A percentile compares a stretch with the other conserved stretches of the same genome.
Conservation (phyloP, 257 asterid species). For the Craterostigma plantagineum region DNA sequence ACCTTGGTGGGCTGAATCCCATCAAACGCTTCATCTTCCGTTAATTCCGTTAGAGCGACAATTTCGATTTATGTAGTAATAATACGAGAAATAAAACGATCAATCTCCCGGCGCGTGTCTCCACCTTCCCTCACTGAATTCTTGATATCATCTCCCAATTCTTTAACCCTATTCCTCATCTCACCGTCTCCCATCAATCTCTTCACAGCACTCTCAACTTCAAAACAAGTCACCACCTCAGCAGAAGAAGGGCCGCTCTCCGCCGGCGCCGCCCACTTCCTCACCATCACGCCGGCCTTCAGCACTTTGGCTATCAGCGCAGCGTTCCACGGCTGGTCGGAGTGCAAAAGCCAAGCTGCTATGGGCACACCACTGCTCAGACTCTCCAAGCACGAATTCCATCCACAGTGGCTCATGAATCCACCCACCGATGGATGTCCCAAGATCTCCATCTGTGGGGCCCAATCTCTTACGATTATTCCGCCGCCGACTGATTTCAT, state of each 20-base stretch:
- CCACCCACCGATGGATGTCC: constrained; percentile 19
- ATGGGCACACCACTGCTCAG: constrained; percentile 25
- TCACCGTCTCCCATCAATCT: neutral
- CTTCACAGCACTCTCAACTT: neutral
- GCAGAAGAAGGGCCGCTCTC: neutral
- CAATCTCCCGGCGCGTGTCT: neutral
- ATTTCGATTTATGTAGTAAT: too few relatives aligned
- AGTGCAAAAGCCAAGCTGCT: constrained; percentile 34
- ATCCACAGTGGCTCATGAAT: constrained; percentile 32
- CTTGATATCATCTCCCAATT: neutral
- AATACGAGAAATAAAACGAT: neutral
- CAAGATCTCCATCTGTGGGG: constrained; percentile 31
- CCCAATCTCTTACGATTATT: constrained; percentile 28
- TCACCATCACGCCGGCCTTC: constrained; percentile 18
- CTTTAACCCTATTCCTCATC: constrained; percentile 1
- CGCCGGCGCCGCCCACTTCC: constrained; percentile 17
- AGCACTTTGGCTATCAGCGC: constrained; percentile 15
- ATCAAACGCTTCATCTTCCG: too few relatives aligned
- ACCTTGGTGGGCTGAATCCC: too few relatives aligned
- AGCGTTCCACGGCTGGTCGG: constrained; percentile 28
- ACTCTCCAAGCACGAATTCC: constrained; percentile 43
- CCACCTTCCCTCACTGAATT: neutral
- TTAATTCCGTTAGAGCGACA: too few relatives aligned
- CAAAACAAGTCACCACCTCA: too few relatives aligned
- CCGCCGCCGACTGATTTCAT: constrained; percentile 11